Conservation (phyloP, 768 basidiomycete species). For the Coprinellus micaceus region DNA sequence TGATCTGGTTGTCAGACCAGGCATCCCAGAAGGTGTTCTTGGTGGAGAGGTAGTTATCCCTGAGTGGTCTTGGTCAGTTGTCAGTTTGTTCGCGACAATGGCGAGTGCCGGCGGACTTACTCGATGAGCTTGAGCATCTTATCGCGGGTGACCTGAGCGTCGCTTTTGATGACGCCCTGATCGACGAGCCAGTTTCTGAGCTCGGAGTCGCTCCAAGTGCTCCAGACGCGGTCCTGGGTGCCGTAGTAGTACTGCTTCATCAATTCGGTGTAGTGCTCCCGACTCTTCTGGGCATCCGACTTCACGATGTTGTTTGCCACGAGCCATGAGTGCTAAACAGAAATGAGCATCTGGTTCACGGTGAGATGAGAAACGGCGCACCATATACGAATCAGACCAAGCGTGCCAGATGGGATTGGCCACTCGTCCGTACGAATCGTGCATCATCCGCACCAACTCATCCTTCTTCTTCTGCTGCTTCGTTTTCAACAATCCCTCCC, state of each 20-base stretch:
- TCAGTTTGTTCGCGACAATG: too few species aligned
- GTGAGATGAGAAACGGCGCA: constrained; percentile 29
- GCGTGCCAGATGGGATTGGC: constrained; percentile 70
- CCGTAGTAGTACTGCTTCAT: constrained; percentile 83
- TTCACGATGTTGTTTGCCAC: constrained; percentile 71
- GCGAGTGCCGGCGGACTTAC: too few species aligned
- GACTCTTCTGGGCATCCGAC: constrained; percentile 45
- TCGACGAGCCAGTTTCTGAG: constrained; percentile 77
- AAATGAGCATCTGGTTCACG: not conserved
- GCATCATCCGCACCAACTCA: constrained; percentile 68
- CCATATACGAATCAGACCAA: constrained; percentile 86
- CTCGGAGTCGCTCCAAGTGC: constrained; percentile 75
- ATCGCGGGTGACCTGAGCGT: constrained; percentile 63
- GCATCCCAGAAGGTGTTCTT: constrained; percentile 58
- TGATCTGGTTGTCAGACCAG: constrained; percentile 75
- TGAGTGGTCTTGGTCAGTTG: constrained; percentile 24
- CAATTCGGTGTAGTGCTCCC: constrained; percentile 55
- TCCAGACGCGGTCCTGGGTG: constrained; percentile 49
- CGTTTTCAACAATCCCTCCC: constrained; percentile 68
- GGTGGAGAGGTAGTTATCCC: constrained; percentile 65
- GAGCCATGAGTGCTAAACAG: constrained; percentile 74
- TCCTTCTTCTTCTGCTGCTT: constrained; percentile 55
- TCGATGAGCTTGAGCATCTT: constrained; percentile 73
- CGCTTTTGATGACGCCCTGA: constrained; percentile 67
- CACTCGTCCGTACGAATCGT: constrained; percentile 59